These are phyloP conservation scores for Crithidia brevicula DNA, from an alignment of 208 protist species.

Conservation along the genomic window DNA sequence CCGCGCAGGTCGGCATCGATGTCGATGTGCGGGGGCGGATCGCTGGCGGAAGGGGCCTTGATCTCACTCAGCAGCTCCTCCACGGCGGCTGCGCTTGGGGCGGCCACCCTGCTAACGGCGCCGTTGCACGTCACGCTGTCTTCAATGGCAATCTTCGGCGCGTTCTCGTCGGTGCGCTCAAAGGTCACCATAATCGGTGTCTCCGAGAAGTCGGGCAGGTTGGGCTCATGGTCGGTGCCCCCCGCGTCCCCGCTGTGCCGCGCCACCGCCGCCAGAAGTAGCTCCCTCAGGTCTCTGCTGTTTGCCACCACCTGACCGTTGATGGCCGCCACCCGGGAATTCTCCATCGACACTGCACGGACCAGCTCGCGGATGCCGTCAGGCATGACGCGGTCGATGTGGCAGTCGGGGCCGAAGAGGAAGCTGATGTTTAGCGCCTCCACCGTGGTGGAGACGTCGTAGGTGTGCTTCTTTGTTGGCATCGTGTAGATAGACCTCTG, in stretches of 20 bases:
- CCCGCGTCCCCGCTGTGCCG: conserved; percentile 15
- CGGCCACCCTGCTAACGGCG: conserved; percentile 35
- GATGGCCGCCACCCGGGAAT: conserved; percentile 53
- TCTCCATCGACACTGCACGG: conserved; percentile 8
- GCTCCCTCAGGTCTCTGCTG: conserved; percentile 60
- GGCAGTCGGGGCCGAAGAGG: conserved; percentile 64
- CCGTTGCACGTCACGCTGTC: conserved; percentile 67
- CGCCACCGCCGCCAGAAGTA: conserved; percentile 36
- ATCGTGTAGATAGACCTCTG: conserved; percentile 5
- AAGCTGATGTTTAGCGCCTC: conserved; percentile 57
- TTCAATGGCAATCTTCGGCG: conserved; percentile 47
- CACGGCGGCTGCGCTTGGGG: conserved; percentile 33
- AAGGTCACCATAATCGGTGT: conserved; percentile 43
- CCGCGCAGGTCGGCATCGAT: conserved; percentile 33
- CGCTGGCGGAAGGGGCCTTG: conserved; percentile 29
- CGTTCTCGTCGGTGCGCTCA: conserved; percentile 39
- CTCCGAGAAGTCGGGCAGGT: conserved; percentile 11
- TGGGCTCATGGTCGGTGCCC: conserved; percentile 1
- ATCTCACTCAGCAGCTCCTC: conserved; percentile 41
- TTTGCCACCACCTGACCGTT: conserved; percentile 50
- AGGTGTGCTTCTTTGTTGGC: conserved; percentile 12
- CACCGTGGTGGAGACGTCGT: conserved; percentile 47
- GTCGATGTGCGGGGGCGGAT: conserved; percentile 22
- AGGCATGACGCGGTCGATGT: conserved; percentile 44
- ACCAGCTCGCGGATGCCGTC: conserved; percentile 38